Evolutionary conservation across 1,139 yeast genomes (phyloP).

Genomic region (Candida albicans): DNA sequence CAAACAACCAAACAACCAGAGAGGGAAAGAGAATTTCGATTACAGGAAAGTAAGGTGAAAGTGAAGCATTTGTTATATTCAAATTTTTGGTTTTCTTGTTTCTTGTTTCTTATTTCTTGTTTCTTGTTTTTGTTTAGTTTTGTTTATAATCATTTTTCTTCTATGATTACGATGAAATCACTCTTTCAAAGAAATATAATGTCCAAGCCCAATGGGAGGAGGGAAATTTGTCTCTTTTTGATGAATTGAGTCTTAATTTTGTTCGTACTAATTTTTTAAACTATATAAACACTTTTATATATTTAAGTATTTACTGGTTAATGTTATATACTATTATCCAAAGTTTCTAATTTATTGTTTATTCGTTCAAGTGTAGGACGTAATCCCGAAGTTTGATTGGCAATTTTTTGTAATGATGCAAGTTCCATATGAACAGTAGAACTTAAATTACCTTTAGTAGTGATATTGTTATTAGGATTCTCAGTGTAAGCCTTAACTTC

Average conservation of each 20-base stretch:
- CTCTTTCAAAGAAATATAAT: no score
- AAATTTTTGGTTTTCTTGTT: no score
- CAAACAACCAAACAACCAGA: slow-evolving; percentile 2
- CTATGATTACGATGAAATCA: no score
- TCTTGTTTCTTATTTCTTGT: no score
- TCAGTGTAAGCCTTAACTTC: slow-evolving; percentile 1
- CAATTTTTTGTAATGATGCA: slow-evolving; percentile 22
- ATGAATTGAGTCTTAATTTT: background rate
- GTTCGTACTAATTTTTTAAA: background rate
- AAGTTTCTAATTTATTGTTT: slow-evolving; percentile 30
- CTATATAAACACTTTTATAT: background rate
- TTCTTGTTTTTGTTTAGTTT: no score
- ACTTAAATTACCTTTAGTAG: slow-evolving; percentile 7
- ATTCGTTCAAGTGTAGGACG: slow-evolving; percentile 32
- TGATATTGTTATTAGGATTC: slow-evolving; percentile 2
- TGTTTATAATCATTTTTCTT: no score
- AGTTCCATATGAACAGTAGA: slow-evolving; percentile 16
- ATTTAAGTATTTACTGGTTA: background rate
- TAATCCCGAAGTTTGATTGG: slow-evolving; percentile 44
- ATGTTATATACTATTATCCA: slow-evolving; percentile 18
- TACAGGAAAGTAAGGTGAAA: background rate
- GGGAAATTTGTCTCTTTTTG: background rate
- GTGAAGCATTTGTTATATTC: no score
- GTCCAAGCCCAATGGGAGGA: background rate
- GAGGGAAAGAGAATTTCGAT: background rate